Base-by-base conservation (phyloP, 179 eudicot genomes). In the Beta macrorhiza region DNA sequence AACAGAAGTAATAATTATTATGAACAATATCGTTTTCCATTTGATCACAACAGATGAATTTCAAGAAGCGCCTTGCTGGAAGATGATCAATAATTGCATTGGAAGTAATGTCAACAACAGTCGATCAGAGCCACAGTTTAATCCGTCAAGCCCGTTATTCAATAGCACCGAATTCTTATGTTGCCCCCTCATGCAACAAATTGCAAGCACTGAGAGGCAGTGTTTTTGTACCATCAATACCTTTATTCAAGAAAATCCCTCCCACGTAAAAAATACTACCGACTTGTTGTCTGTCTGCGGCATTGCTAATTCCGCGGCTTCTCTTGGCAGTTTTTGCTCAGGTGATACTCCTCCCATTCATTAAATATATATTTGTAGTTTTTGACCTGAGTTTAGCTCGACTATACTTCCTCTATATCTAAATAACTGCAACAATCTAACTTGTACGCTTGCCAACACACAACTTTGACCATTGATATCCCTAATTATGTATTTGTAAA, bases 191-290 rank as follows among this genome's bases (percentile, higher is more conserved):
- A 16, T 80, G 10, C 71, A 80, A 47, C 22, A 73, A 63, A 32
- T 12, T 20, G 59, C 57, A n/a, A 52, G 4, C 3, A 5, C 11
- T 32, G 72, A 80, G 25, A 62, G 49, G 64, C 51, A 29, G 2
- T 80, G 82, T 47, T 80, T 80, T 76, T 80, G 82, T 29, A 62
- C 6, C 72, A 10, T 67, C 49, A 42, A 37, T 42, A 29, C 71
- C 7, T 67, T 67, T 1, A 67, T 67, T 5, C 19, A 67, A 29
- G 9, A 67, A 37, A 42, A 67, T 67, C 71, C 71, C 0, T 13
- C 71, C 49, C 19, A 25, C 13, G 71, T 16, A 4, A 3, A 29
- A 32, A 67, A 67, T 37, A 29, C 47, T 16, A 67, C 71, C 2
- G 47, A 67, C 7, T 25, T 67, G 17, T 67, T 67, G 45, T 29